Evolutionary conservation across 2,329 filamentous ascomycete species (phyloP).

Genomic region (Metarhizium rileyi): DNA sequence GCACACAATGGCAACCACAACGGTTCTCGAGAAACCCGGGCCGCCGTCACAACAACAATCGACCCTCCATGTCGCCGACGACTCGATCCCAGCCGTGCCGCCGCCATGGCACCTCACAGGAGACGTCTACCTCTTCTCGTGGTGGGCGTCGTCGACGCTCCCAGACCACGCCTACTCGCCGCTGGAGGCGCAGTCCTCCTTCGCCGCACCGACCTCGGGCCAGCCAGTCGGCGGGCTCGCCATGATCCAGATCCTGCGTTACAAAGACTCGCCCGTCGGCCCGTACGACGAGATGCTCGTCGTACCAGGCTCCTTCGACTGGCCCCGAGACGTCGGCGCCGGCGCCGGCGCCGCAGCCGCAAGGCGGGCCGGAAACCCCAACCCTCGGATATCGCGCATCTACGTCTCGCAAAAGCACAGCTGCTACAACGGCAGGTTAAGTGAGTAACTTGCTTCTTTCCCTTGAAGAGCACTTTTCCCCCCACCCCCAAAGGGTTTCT

Average conservation of each 20-base stretch:
- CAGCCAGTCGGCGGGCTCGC: constrained; percentile 33
- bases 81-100: constrained; percentile 4
- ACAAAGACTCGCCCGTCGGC: constrained; percentile 39
- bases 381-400: constrained; percentile 35
- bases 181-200: constrained; percentile 33
- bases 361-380: constrained; percentile 13
- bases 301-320: constrained; percentile 35
- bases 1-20: not conserved
- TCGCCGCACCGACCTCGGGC: constrained; percentile 20
- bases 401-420: constrained; percentile 44
- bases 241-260: constrained; percentile 41
- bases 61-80: not conserved
- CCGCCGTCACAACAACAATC: not conserved
- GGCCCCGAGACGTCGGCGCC: constrained; percentile 28
- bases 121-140: constrained; percentile 33
- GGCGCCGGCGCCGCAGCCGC: constrained; percentile 19
- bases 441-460: constrained; percentile 21
- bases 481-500: too few species aligned
- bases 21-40: not conserved
- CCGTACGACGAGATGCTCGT: constrained; percentile 44
- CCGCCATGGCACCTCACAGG: constrained; percentile 36
- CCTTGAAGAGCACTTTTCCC: too few species aligned
- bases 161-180: constrained; percentile 33
- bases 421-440: constrained; percentile 41
- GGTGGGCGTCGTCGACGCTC: constrained; percentile 26